These are phyloP conservation scores for Syncephalastrum monosporum DNA, from an alignment of 371 early-diverging fungal species.

Conservation along the genomic window DNA sequence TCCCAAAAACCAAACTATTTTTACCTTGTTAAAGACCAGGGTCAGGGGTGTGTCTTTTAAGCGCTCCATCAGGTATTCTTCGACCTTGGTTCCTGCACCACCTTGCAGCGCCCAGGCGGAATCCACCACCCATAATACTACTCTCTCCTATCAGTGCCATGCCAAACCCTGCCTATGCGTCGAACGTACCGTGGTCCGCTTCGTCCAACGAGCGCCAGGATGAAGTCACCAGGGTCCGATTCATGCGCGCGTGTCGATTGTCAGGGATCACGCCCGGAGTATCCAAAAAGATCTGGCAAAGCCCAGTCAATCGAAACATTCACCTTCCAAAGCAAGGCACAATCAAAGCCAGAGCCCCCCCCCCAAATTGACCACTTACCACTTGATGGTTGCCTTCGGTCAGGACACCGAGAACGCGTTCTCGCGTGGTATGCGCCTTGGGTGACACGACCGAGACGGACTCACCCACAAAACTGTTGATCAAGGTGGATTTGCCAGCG, in stretches of 20 bases:
- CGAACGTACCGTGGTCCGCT: conserved; percentile 57
- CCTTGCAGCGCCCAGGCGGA: conserved; percentile 45
- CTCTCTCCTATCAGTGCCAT: not conserved
- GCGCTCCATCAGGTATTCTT: conserved; percentile 58
- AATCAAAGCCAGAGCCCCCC: not conserved
- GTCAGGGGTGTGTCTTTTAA: conserved; percentile 56
- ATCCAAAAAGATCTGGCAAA: conserved; percentile 52
- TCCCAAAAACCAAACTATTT: not conserved
- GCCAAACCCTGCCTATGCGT: not conserved
- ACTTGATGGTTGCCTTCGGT: conserved; percentile 62
- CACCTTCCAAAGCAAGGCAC: not conserved
- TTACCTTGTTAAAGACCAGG: conserved; percentile 72
- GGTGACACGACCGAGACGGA: conserved; percentile 69
- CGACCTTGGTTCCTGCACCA: conserved; percentile 23
- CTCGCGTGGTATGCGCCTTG: conserved; percentile 77
- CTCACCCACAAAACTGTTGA: conserved; percentile 65
- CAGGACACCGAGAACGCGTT: conserved; percentile 56
- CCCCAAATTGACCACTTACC: conserved; percentile 18
- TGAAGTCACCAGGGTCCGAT: conserved; percentile 65
- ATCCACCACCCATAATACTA: conserved; percentile 65
- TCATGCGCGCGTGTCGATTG: conserved; percentile 43
- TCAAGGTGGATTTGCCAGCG: conserved; percentile 79
- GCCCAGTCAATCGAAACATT: not conserved
- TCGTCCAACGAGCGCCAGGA: conserved; percentile 75
- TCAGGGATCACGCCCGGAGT: conserved; percentile 63